Evolutionary conservation across 2,329 filamentous ascomycete species (phyloP).

Genomic region (Basipetospora chlamydospora): DNA sequence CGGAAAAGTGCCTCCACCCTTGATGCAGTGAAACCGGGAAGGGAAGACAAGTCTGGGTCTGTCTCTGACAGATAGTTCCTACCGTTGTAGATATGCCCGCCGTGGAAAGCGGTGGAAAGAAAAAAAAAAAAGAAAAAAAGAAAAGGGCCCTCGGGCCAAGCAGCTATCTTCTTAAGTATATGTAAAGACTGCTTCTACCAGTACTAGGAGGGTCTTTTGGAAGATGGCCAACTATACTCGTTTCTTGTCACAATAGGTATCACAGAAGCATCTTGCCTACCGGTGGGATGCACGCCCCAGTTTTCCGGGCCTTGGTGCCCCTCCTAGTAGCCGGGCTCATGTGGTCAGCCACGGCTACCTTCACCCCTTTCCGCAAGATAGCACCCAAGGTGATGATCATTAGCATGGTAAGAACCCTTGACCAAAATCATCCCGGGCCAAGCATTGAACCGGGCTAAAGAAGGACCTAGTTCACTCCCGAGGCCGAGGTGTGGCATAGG

Average conservation of each 20-base stretch:
- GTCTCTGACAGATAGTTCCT: no score
- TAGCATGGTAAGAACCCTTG: conserved; percentile 41
- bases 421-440: not conserved
- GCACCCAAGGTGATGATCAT: conserved; percentile 48
- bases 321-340: conserved; percentile 3
- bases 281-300: not conserved
- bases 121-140: no score
- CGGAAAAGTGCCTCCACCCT: no score
- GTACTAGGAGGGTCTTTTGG: not conserved
- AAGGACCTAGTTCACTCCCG: conserved; percentile 40
- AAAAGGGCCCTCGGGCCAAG: not conserved
- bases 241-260: no score
- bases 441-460: conserved; percentile 1
- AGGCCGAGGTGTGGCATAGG: conserved; percentile 46
- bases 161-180: not conserved
- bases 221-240: no score
- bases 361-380: conserved; percentile 14
- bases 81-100: no score
- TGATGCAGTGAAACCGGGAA: no score
- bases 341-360: not conserved
- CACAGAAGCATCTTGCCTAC: not conserved
- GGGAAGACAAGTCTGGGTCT: no score
- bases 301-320: not conserved
- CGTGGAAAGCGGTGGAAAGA: no score
- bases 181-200: not conserved